Conservation (phyloP, 2,329 filamentous ascomycete species). For the Anisogramma anomala region DNA sequence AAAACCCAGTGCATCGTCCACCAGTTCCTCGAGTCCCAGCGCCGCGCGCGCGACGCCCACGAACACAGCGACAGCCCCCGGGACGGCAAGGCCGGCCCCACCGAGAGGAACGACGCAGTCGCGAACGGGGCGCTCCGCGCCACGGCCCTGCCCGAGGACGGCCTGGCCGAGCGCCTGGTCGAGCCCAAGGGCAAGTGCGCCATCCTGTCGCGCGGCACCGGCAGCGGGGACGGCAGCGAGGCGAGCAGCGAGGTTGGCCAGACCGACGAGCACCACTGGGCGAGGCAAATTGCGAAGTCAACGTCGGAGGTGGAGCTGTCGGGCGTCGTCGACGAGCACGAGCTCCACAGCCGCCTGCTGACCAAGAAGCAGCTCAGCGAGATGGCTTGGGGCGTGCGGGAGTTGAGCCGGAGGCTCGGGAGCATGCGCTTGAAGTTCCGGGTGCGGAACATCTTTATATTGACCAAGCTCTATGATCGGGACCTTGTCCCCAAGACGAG, state of each 20-base stretch:
- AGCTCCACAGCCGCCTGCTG: constrained; percentile 56
- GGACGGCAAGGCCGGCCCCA: constrained; percentile 10
- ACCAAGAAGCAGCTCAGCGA: constrained; percentile 92
- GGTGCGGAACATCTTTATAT: constrained; percentile 71
- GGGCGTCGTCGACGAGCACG: constrained; percentile 19
- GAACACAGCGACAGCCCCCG: constrained; percentile 13
- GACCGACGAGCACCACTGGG: constrained; percentile 45
- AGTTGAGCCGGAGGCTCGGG: constrained; percentile 75
- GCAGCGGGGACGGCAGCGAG: constrained; percentile 22
- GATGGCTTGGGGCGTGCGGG: constrained; percentile 92
- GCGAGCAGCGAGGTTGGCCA: constrained; percentile 35
- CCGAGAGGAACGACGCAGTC: background rate
- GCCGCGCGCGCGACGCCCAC: constrained; percentile 21
- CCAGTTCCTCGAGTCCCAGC: constrained; percentile 49
- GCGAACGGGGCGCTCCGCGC: constrained; percentile 17
- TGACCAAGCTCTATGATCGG: constrained; percentile 86
- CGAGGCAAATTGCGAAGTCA: constrained; percentile 33
- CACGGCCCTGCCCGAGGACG: constrained; percentile 18
- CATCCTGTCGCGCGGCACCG: constrained; percentile 24
- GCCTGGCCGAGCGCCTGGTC: constrained; percentile 16
- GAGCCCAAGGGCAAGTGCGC: constrained; percentile 25
- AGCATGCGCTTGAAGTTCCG: constrained; percentile 73
- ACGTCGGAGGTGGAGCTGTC: constrained; percentile 21
- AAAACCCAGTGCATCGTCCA: constrained; percentile 54
- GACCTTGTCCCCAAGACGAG: constrained; percentile 66